Percentiles rank a stretch among this genome's conserved stretches.
Conservation (phyloP, 352 stramenopile species). For the Blastocystis sp. region DNA sequence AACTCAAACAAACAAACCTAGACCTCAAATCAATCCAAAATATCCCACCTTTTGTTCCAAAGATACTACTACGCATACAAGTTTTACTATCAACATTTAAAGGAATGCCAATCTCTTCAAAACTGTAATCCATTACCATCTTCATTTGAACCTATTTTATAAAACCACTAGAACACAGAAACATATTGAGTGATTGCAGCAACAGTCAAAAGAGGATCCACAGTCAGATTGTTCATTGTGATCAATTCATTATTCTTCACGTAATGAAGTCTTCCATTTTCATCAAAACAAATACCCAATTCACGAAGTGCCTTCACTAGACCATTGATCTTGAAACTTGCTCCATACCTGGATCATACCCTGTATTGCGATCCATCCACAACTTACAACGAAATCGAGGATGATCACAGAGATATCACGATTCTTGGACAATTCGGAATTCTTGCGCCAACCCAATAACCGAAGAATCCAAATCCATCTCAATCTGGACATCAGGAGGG, state of each 20-base stretch:
- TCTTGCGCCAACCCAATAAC: no score
- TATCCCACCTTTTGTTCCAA: conserved; percentile 5
- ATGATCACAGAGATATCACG: no score
- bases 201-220: conserved; percentile 12
- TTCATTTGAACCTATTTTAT: conserved; percentile 52
- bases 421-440: no score
- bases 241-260: neutral
- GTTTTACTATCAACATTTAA: neutral
- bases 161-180: neutral
- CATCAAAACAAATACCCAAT: conserved; percentile 34
- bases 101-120: conserved; percentile 45
- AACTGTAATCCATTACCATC: conserved; percentile 29
- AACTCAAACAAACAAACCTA: conserved; percentile 19
- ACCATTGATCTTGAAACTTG: neutral
- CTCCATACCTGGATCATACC: neutral
- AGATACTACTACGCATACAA: conserved; percentile 20
- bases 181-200: conserved; percentile 54
- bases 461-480: no score
- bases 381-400: neutral
- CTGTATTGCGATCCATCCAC: neutral
- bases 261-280: conserved; percentile 4
- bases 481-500: no score
- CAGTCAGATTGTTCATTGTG: conserved; percentile 24
- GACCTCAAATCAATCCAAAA: neutral
- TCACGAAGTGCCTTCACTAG: neutral